phyloP scores from a whole-genome alignment of 1,284 basidiomycete species.

The Inonotus obliquus region DNA sequence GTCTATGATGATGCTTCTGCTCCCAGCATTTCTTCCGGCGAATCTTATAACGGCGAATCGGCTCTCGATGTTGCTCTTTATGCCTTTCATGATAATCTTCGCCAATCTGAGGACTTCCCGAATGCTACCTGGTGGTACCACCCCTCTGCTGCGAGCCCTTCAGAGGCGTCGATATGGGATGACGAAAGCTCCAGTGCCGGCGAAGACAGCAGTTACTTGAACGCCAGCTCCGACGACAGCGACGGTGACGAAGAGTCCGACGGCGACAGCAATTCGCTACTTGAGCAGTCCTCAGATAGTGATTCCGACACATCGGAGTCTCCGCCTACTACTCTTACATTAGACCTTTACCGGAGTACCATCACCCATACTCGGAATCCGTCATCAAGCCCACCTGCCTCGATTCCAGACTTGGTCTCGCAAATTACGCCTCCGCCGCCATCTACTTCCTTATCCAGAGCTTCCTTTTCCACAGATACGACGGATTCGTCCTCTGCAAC shows the following conservation, averaged over 20 bases:
- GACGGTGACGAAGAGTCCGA: not conserved
- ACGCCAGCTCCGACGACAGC: not conserved
- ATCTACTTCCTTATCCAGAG: not conserved
- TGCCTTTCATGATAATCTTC: not conserved
- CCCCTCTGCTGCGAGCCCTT: too few species aligned
- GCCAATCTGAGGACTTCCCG: too few species aligned
- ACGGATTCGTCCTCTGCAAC: not conserved
- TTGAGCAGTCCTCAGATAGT: not conserved
- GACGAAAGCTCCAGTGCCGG: not conserved
- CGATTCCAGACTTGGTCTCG: not conserved
- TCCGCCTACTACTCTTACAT: not conserved
- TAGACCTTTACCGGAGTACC: not conserved
- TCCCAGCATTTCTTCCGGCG: not conserved
- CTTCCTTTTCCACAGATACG: not conserved
- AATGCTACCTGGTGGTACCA: too few species aligned
- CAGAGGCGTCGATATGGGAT: not conserved
- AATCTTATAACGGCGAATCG: not conserved
- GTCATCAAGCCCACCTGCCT: not conserved
- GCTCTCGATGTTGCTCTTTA: not conserved
- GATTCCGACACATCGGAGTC: not conserved
- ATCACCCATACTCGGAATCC: not conserved
- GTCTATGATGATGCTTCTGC: too few species aligned
- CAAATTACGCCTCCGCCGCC: not conserved
- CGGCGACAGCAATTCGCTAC: not conserved
- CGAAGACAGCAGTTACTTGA: slow-evolving; percentile 4